Conservation (phyloP, 2,329 filamentous ascomycete species). For the Mollisiaceae sp. region DNA sequence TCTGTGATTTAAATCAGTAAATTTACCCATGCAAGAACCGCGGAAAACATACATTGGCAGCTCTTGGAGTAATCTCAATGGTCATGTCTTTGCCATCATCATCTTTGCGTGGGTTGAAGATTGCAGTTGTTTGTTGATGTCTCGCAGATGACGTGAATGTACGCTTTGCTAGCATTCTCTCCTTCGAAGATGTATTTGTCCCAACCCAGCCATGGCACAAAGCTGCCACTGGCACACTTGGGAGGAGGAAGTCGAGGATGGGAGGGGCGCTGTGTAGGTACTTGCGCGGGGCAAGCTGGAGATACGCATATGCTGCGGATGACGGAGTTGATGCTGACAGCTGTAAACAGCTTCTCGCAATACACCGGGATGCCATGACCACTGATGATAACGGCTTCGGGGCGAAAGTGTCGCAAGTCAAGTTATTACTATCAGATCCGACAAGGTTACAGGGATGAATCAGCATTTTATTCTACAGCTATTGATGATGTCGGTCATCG, state of each 20-base stretch:
- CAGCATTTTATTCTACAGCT: slow-evolving; percentile 5
- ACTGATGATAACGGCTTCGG: neutral
- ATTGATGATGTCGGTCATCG: slow-evolving; percentile 4
- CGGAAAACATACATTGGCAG: slow-evolving; percentile 68
- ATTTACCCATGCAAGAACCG: neutral
- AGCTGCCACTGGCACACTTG: slow-evolving; percentile 22
- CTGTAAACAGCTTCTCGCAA: slow-evolving; percentile 34
- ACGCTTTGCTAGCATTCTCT: slow-evolving; percentile 15
- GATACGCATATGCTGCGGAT: slow-evolving; percentile 38
- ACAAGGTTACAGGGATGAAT: slow-evolving; percentile 9
- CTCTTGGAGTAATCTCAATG: slow-evolving; percentile 83
- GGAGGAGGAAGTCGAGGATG: slow-evolving; percentile 40
- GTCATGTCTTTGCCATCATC: slow-evolving; percentile 85
- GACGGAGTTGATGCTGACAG: slow-evolving; percentile 25
- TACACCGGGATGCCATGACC: slow-evolving; percentile 37
- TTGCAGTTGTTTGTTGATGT: slow-evolving; percentile 50
- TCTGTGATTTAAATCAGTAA: slow-evolving; percentile 27
- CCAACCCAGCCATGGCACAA: neutral
- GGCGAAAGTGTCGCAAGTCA: neutral
- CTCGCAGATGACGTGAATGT: slow-evolving; percentile 34
- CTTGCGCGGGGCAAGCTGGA: slow-evolving; percentile 37
- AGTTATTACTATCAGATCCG: neutral
- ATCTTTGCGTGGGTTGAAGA: slow-evolving; percentile 76
- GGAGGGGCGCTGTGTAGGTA: slow-evolving; percentile 32
- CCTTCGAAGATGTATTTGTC: neutral